A percentile compares a stretch with the other conserved stretches of the same genome.
Conservation (phyloP, 352 stramenopile species). For the Globisporangium splendens region DNA sequence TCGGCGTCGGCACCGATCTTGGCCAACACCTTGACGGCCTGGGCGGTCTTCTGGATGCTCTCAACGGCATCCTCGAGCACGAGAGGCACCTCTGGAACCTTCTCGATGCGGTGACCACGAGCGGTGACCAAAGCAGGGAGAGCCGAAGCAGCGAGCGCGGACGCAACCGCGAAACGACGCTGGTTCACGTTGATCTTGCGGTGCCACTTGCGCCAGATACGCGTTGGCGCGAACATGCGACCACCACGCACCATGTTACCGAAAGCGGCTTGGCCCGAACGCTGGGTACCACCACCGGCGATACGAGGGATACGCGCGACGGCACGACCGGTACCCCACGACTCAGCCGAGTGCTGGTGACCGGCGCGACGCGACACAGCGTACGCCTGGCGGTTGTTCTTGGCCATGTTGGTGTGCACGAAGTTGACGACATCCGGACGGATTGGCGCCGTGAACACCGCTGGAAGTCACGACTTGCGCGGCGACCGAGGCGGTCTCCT, state of each 20-base stretch:
- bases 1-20: constrained; percentile 94
- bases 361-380: constrained; percentile 94
- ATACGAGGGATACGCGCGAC: constrained; percentile 99
- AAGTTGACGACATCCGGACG: constrained; percentile 99
- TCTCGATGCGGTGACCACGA: constrained; percentile 96
- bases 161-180: constrained; percentile 96
- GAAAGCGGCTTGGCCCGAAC: constrained; percentile 98
- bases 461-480: constrained; percentile 91
- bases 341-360: constrained; percentile 97
- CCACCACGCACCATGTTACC: constrained; percentile 98
- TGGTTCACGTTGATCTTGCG: constrained; percentile 98
- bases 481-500: constrained; percentile 75
- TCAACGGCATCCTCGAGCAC: constrained; percentile 94
- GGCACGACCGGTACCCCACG: constrained; percentile 98
- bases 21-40: constrained; percentile 93
- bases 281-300: constrained; percentile 95
- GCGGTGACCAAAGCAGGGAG: constrained; percentile 97
- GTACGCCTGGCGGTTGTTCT: constrained; percentile 99
- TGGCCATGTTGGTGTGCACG: constrained; percentile 99
- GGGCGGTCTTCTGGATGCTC: constrained; percentile 93
- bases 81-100: constrained; percentile 97
- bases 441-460: constrained; percentile 97
- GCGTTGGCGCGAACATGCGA: constrained; percentile 99
- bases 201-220: constrained; percentile 99
- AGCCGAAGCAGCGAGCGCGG: constrained; percentile 95